phyloP scores from a whole-genome alignment of 1,284 basidiomycete species.

The Moniliophthora roreri region DNA sequence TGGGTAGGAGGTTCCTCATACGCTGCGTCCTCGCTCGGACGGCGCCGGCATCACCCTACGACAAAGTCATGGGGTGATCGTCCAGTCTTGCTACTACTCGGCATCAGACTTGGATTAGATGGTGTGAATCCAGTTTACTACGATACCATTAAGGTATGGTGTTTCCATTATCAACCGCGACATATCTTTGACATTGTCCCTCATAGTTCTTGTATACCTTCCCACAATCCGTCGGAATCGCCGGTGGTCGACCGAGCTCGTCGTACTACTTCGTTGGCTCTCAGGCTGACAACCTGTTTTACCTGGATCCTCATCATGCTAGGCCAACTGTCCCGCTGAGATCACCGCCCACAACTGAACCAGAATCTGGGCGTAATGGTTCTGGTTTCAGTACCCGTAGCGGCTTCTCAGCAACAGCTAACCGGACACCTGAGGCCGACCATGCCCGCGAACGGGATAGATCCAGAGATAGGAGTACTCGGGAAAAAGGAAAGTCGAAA shows the following conservation, averaged over 20 bases:
- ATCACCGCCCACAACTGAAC: constrained; percentile 33
- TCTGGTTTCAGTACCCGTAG: too few relatives aligned
- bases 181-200: constrained; percentile 1
- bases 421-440: background rate
- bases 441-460: constrained; percentile 1
- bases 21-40: background rate
- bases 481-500: constrained; percentile 3
- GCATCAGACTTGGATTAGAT: constrained; percentile 86
- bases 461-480: background rate
- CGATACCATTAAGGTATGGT: constrained; percentile 84
- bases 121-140: constrained; percentile 96
- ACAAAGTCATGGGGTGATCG: constrained; percentile 70
- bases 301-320: constrained; percentile 94
- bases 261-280: constrained; percentile 97
- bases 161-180: background rate
- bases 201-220: constrained; percentile 82
- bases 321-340: constrained; percentile 80
- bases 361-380: background rate
- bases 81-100: constrained; percentile 87
- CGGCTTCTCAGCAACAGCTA: background rate
- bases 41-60: background rate
- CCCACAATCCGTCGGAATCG: constrained; percentile 95
- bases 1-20: background rate
- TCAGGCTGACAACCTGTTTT: constrained; percentile 89
- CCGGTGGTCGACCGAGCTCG: constrained; percentile 91